Evolutionary conservation across 371 early-diverging fungal species (phyloP).

Genomic region (Rhizopus sp.): DNA sequence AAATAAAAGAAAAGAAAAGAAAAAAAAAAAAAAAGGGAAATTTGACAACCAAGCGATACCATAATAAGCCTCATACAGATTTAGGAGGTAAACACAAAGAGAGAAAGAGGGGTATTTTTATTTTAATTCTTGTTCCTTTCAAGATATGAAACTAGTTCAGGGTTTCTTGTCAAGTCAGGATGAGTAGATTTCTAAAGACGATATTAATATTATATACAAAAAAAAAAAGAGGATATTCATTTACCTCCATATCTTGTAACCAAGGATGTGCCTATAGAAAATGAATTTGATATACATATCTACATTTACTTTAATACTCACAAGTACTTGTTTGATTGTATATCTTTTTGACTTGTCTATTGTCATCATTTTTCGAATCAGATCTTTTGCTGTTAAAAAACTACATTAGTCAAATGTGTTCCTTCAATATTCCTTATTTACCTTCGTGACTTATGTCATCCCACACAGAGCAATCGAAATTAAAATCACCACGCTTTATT

Average conservation of each 20-base stretch:
- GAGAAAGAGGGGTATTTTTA: neutral
- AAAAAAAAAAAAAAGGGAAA: slow-evolving; percentile 2
- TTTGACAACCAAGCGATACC: too few species aligned
- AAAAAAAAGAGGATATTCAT: too few species aligned
- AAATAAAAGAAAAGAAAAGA: neutral
- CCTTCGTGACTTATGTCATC: slow-evolving; percentile 10
- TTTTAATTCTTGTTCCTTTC: neutral
- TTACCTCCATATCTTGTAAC: slow-evolving; percentile 25
- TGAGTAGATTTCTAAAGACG: neutral
- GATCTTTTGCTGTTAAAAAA: slow-evolving; percentile 15
- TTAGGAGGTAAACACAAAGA: neutral
- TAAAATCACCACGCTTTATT: slow-evolving; percentile 9
- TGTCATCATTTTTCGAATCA: slow-evolving; percentile 15
- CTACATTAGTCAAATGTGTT: neutral
- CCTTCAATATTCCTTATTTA: neutral
- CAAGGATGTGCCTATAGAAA: slow-evolving; percentile 20
- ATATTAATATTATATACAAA: neutral
- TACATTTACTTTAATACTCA: slow-evolving; percentile 2
- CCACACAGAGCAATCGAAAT: slow-evolving; percentile 13
- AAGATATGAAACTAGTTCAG: slow-evolving; percentile 6
- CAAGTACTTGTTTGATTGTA: slow-evolving; percentile 18
- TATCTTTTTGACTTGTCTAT: slow-evolving; percentile 7
- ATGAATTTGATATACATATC: neutral
- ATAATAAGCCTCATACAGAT: too few species aligned
- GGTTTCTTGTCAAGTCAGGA: neutral